These are phyloP conservation scores for barrel medic (Medicago truncatula) DNA, from an alignment of 306 rosid species.

Conservation along the genomic window DNA sequence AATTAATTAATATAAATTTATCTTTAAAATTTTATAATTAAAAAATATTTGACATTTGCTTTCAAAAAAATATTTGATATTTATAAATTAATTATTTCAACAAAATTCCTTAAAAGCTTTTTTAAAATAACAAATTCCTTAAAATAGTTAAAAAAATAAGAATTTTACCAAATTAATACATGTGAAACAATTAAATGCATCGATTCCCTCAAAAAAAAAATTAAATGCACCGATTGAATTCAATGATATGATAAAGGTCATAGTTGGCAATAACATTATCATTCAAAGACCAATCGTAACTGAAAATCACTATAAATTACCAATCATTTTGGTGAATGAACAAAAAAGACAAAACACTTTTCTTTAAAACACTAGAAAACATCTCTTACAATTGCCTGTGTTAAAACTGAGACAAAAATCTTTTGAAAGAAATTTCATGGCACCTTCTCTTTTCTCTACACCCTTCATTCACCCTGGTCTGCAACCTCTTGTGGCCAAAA, in stretches of 20 bases:
- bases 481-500: constrained; percentile 54
- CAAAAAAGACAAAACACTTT: background rate
- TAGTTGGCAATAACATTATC: background rate
- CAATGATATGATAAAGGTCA: background rate
- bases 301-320: background rate
- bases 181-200: background rate
- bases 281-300: background rate
- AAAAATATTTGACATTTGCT: background rate
- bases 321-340: background rate
- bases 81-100: background rate
- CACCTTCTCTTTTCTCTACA: constrained; percentile 45
- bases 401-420: background rate
- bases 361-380: background rate
- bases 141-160: too few species aligned
- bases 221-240: background rate
- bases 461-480: constrained; percentile 65
- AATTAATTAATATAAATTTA: background rate
- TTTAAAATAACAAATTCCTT: background rate
- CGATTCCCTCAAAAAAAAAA: too few species aligned
- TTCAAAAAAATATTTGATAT: background rate
- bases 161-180: background rate
- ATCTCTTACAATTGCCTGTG: background rate
- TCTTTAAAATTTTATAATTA: background rate
- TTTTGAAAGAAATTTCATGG: constrained; percentile 39
- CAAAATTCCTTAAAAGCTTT: background rate